Percentiles rank a stretch among this genome's conserved stretches.
Evolutionary conservation across 495 filamentous ascomycete genomes (phyloP).

Genomic region (Xylona heveae): DNA sequence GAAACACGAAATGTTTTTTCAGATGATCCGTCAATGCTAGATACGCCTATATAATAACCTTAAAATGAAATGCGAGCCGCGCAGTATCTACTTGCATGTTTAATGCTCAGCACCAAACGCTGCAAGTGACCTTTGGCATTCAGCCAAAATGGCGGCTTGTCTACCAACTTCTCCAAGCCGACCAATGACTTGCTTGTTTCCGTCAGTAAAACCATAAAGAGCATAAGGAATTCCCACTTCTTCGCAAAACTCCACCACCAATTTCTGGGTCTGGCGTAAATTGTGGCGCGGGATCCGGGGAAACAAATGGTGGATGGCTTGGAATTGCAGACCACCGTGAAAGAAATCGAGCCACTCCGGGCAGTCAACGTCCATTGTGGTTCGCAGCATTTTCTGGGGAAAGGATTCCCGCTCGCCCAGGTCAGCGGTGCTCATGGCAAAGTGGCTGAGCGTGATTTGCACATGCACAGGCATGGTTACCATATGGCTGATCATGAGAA

Average conservation of each 20-base stretch:
- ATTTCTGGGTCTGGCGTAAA: constrained; percentile 56
- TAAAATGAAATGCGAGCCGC: too few relatives aligned
- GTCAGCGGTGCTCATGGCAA: constrained; percentile 90
- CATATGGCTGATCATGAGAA: constrained; percentile 70
- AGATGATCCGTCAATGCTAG: too few relatives aligned
- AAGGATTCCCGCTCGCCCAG: constrained; percentile 76
- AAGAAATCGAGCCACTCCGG: constrained; percentile 90
- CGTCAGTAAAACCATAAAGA: constrained; percentile 80
- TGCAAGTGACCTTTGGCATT: constrained; percentile 52
- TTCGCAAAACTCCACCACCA: constrained; percentile 74
- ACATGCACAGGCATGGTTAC: constrained; percentile 76
- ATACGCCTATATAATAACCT: too few relatives aligned
- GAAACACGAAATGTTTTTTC: too few relatives aligned
- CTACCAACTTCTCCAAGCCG: constrained; percentile 67
- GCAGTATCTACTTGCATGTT: too few relatives aligned
- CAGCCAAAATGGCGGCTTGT: constrained; percentile 69
- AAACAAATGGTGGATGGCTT: constrained; percentile 86
- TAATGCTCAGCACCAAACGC: too few relatives aligned
- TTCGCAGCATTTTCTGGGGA: constrained; percentile 89
- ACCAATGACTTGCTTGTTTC: constrained; percentile 75
- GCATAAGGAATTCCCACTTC: constrained; percentile 90
- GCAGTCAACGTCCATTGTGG: constrained; percentile 96
- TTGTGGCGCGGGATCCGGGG: constrained; percentile 93
- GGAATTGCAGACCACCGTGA: constrained; percentile 91
- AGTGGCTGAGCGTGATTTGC: constrained; percentile 92